phyloP scores from a whole-genome alignment of 2,329 filamentous ascomycete species.

The Alternaria longipes region DNA sequence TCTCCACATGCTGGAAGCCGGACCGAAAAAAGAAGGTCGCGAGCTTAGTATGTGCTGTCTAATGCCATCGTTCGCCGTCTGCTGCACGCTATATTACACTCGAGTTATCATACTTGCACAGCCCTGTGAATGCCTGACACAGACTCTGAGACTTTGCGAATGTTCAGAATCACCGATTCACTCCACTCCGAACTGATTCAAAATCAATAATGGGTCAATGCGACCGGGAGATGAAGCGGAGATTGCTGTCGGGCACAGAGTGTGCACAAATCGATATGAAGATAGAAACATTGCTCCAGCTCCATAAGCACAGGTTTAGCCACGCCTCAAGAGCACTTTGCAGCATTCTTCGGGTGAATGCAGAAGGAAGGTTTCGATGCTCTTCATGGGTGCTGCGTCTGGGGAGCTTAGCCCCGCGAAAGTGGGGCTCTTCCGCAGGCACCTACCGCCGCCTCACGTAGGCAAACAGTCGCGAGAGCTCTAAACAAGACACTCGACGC shows the following conservation, averaged over 20 bases:
- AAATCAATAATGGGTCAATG: background rate
- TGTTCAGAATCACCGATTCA: background rate
- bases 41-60: conserved; percentile 1
- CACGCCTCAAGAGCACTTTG: background rate
- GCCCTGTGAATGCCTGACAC: background rate
- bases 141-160: background rate
- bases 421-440: conserved; percentile 30
- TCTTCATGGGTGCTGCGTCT: conserved; percentile 11
- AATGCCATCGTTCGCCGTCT: conserved; percentile 6
- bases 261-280: background rate
- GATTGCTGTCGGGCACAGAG: background rate
- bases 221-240: background rate
- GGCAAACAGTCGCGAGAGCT: conserved; percentile 24
- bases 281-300: background rate
- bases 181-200: background rate
- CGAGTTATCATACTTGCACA: background rate
- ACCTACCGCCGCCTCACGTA: conserved; percentile 21
- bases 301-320: background rate
- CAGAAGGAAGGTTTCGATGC: background rate
- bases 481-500: conserved; percentile 6
- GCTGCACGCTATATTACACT: conserved; percentile 6
- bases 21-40: conserved; percentile 16
- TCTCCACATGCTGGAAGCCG: conserved; percentile 19
- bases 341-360: background rate
- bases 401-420: conserved; percentile 12